phyloP scores from a whole-genome alignment of 2,329 filamentous ascomycete species.

The Aschersonia sp. region DNA sequence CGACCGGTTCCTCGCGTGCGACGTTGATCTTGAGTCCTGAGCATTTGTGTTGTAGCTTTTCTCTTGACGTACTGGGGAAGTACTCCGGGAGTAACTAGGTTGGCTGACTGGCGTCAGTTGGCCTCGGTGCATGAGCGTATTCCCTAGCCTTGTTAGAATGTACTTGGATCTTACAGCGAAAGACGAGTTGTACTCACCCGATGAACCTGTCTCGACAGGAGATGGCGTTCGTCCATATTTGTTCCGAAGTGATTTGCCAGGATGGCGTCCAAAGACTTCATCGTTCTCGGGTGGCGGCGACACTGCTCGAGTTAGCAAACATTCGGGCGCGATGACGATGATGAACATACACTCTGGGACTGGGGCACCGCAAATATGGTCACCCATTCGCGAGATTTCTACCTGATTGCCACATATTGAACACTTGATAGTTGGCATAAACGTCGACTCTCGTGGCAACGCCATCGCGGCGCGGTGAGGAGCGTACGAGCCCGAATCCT shows the following conservation, averaged over 20 bases:
- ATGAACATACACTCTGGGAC: constrained; percentile 29
- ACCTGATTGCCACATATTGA: constrained; percentile 66
- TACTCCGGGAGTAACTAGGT: constrained; percentile 41
- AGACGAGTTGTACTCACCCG: constrained; percentile 26
- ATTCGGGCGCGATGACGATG: neutral
- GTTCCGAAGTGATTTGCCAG: constrained; percentile 12
- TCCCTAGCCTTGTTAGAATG: constrained; percentile 1
- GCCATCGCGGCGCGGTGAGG: constrained; percentile 21
- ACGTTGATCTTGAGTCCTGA: constrained; percentile 28
- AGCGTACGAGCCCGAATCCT: no score
- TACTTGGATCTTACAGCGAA: neutral
- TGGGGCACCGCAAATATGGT: constrained; percentile 54
- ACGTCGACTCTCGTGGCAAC: constrained; percentile 45
- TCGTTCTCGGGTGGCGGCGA: constrained; percentile 21
- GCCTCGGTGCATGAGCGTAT: constrained; percentile 32
- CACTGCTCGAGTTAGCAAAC: constrained; percentile 10
- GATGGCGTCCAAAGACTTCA: constrained; percentile 12
- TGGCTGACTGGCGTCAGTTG: constrained; percentile 51
- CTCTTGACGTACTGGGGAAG: constrained; percentile 47
- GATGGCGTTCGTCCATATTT: constrained; percentile 28
- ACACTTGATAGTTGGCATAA: constrained; percentile 78
- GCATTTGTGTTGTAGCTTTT: constrained; percentile 20
- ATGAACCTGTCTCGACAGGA: constrained; percentile 34
- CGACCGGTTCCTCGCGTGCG: constrained; percentile 19
- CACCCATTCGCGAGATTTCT: constrained; percentile 73